Percentiles rank a stretch among this genome's conserved stretches.
Conservation (phyloP, 768 basidiomycete genomes). For the Chalciporus piperatus region DNA sequence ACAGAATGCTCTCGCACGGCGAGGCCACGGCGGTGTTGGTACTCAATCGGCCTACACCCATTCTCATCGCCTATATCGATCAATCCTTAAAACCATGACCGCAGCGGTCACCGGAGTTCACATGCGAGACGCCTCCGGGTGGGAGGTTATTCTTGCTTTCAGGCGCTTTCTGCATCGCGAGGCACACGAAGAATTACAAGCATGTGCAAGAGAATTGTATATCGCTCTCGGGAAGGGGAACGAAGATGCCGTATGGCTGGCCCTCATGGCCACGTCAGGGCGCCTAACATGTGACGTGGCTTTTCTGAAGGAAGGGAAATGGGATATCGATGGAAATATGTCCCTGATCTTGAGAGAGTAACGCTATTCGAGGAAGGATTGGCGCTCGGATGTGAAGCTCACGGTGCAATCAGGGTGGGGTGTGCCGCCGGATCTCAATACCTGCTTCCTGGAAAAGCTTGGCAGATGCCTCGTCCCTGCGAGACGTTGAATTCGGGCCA, state of each 20-base stretch:
- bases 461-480: constrained; percentile 83
- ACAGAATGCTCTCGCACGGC: constrained; percentile 61
- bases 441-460: constrained; percentile 76
- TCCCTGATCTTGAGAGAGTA: constrained; percentile 25
- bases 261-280: constrained; percentile 53
- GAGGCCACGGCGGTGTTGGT: constrained; percentile 49
- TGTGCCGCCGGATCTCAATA: constrained; percentile 72
- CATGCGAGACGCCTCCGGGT: constrained; percentile 65
- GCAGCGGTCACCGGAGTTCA: constrained; percentile 65
- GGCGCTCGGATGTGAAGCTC: constrained; percentile 1
- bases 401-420: constrained; percentile 40
- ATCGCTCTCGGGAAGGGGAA: constrained; percentile 56
- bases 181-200: constrained; percentile 74
- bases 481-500: constrained; percentile 1
- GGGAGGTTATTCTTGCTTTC: constrained; percentile 78
- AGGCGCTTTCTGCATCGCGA: constrained; percentile 70
- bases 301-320: constrained; percentile 55
- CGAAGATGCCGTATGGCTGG: constrained; percentile 83
- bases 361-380: constrained; percentile 18
- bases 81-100: constrained; percentile 72
- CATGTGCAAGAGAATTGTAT: constrained; percentile 64
- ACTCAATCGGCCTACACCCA: constrained; percentile 75
- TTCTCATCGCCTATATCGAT: constrained; percentile 77
- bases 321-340: constrained; percentile 56
- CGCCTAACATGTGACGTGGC: constrained; percentile 38